Percentiles rank a stretch among this genome's conserved stretches.
phyloP scores from a whole-genome alignment of 495 filamentous ascomycete genomes.

The Penicillium roqueforti region DNA sequence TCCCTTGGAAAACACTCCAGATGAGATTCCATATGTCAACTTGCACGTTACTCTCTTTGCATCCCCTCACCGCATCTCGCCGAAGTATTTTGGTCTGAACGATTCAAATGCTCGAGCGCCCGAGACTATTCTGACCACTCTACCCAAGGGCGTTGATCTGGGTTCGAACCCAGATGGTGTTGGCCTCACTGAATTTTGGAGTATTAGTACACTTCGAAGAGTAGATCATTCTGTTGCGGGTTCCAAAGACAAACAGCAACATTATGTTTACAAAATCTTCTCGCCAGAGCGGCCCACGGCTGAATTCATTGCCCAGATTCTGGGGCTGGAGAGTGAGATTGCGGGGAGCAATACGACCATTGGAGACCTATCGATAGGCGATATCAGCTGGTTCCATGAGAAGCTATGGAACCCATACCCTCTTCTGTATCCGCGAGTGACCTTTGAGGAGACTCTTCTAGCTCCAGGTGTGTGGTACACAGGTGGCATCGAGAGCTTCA shows the following conservation, averaged over 20 bases:
- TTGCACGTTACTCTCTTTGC: constrained; percentile 89
- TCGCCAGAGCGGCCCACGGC: constrained; percentile 64
- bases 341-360: constrained; percentile 25
- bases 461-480: constrained; percentile 76
- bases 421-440: constrained; percentile 72
- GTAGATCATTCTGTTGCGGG: constrained; percentile 52
- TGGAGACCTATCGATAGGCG: constrained; percentile 35
- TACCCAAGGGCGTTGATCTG: constrained; percentile 54
- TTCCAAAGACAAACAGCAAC: constrained; percentile 36
- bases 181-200: constrained; percentile 76
- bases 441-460: constrained; percentile 77
- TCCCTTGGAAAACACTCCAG: constrained; percentile 51
- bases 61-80: constrained; percentile 63
- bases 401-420: constrained; percentile 84
- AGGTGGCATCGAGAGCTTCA: constrained; percentile 88
- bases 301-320: constrained; percentile 53
- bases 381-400: constrained; percentile 74
- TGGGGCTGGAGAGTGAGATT: constrained; percentile 29
- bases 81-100: constrained; percentile 64
- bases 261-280: constrained; percentile 97
- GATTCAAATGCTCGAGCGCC: constrained; percentile 54
- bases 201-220: constrained; percentile 71
- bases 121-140: constrained; percentile 74
- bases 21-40: constrained; percentile 73
- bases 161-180: constrained; percentile 50